These are phyloP conservation scores for Kwoniella sp. DNA, from an alignment of 768 basidiomycete species.

Conservation along the genomic window DNA sequence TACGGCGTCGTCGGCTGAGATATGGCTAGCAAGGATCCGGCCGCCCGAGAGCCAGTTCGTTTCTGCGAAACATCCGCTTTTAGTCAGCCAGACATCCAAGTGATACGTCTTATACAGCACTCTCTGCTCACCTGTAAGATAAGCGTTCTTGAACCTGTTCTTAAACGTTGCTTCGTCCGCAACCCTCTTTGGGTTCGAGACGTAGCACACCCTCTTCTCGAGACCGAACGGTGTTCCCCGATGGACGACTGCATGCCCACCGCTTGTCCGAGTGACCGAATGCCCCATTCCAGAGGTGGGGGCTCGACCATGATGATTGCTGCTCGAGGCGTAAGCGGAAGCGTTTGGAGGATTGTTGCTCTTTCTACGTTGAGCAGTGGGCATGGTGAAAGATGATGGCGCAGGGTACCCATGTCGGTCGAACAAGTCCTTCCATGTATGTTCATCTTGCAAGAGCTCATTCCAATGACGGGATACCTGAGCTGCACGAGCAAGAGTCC, in stretches of 20 bases:
- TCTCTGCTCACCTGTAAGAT: slow-evolving; percentile 66
- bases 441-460: slow-evolving; percentile 70
- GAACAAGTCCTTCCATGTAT: slow-evolving; percentile 79
- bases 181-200: background rate
- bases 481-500: slow-evolving; percentile 69
- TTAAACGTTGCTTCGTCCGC: slow-evolving; percentile 60
- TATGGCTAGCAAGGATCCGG: slow-evolving; percentile 68
- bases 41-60: slow-evolving; percentile 80
- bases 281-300: background rate
- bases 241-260: background rate
- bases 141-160: slow-evolving; percentile 71
- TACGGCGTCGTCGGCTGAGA: slow-evolving; percentile 64
- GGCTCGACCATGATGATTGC: background rate
- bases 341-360: background rate
- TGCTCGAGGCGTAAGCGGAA: background rate
- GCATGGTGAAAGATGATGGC: slow-evolving; percentile 15
- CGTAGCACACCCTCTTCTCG: slow-evolving; percentile 12
- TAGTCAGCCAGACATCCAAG: background rate
- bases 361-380: background rate
- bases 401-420: slow-evolving; percentile 60
- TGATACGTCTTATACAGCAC: too few species aligned
- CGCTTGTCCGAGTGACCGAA: background rate
- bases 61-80: slow-evolving; percentile 59
- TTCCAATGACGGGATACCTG: slow-evolving; percentile 76
- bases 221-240: slow-evolving; percentile 17